These are phyloP conservation scores for Potentilla sterilis DNA, from an alignment of 306 rosid species.

Conservation along the genomic window DNA sequence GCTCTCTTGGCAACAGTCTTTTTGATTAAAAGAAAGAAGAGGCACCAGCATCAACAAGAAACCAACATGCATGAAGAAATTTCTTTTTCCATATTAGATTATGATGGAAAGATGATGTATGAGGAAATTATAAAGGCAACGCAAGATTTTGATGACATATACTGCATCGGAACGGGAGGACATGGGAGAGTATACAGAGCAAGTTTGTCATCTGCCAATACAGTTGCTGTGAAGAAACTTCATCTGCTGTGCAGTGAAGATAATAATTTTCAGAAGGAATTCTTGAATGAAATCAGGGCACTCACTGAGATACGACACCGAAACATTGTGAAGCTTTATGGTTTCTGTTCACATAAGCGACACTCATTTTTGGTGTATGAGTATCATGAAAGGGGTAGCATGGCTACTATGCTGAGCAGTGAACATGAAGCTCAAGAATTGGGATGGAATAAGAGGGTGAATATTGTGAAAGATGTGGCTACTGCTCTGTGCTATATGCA, in stretches of 20 bases:
- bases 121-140: background rate
- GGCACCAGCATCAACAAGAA: background rate
- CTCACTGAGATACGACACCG: background rate
- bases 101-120: conserved; percentile 1
- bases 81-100: background rate
- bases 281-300: background rate
- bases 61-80: background rate
- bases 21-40: background rate
- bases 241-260: background rate
- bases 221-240: background rate
- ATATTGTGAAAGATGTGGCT: background rate
- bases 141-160: background rate
- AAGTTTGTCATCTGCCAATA: background rate
- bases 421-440: background rate
- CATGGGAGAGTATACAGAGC: background rate
- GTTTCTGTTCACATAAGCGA: background rate
- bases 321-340: background rate
- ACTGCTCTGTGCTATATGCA: background rate
- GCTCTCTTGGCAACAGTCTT: background rate
- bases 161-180: background rate
- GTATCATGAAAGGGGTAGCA: background rate
- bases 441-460: background rate
- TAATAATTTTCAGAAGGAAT: background rate
- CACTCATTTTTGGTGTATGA: conserved; percentile 3
- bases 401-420: background rate